These are phyloP conservation scores for Phanerochaete carnosa DNA, from an alignment of 768 basidiomycete genomes.

Conservation along the genomic window DNA sequence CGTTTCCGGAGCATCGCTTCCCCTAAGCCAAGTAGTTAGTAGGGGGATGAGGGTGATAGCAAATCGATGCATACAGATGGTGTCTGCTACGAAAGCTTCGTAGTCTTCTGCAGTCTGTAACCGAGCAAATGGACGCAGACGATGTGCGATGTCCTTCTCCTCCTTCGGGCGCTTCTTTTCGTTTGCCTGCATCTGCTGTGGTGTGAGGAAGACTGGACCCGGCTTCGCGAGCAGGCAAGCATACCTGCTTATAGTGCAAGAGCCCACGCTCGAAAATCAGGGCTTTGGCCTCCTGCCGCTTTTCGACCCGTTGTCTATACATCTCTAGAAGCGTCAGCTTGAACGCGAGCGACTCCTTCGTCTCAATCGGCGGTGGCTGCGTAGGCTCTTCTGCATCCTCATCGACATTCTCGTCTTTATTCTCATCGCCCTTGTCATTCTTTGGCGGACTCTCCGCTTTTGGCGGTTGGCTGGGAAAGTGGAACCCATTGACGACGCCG, in stretches of 20 bases:
- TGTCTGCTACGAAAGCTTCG: conserved; percentile 82
- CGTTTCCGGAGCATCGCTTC: conserved; percentile 84
- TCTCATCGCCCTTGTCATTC: conserved; percentile 40
- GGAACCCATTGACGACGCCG: conserved; percentile 28
- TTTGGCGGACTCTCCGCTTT: conserved; percentile 25
- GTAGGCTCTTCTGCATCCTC: conserved; percentile 61
- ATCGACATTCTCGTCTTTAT: conserved; percentile 50
- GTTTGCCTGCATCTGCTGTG: conserved; percentile 73
- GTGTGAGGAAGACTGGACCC: conserved; percentile 8
- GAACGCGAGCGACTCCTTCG: conserved; percentile 76
- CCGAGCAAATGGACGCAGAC: conserved; percentile 86
- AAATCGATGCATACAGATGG: conserved; percentile 68
- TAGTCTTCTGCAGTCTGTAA: conserved; percentile 91
- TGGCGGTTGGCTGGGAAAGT: conserved; percentile 23
- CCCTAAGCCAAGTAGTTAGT: conserved; percentile 42
- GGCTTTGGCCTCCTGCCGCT: conserved; percentile 79
- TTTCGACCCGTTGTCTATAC: conserved; percentile 86
- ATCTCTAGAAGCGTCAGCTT: conserved; percentile 89
- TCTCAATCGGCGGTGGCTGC: conserved; percentile 80
- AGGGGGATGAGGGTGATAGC: background rate
- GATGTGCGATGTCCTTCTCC: conserved; percentile 86
- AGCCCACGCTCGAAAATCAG: conserved; percentile 91
- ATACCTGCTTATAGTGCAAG: conserved; percentile 91
- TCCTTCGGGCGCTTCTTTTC: conserved; percentile 92
- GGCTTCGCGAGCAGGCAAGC: conserved; percentile 15